phyloP scores from a whole-genome alignment of 2,329 filamentous ascomycete species.

The Xylaria sp. region DNA sequence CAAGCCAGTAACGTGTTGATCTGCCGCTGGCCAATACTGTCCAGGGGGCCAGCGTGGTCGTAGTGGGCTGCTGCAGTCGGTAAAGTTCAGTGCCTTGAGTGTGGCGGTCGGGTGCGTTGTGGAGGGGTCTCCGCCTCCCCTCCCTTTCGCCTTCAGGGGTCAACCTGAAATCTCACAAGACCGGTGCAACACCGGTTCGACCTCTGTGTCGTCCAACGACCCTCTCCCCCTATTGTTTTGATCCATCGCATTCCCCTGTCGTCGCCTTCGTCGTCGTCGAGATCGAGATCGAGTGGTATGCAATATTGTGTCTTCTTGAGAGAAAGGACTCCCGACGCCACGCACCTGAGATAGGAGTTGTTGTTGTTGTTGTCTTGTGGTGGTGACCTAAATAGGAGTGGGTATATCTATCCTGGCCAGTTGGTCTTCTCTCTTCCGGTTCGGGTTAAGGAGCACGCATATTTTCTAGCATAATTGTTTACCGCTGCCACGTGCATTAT shows the following conservation, averaged over 20 bases:
- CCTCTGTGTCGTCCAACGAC: slow-evolving; percentile 11
- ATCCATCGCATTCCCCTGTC: neutral
- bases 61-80: neutral
- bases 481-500: slow-evolving; percentile 15
- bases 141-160: slow-evolving; percentile 32
- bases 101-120: no score
- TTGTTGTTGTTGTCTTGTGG: neutral
- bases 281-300: slow-evolving; percentile 9
- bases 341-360: neutral
- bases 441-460: neutral
- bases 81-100: slow-evolving; percentile 11
- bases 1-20: slow-evolving; percentile 29
- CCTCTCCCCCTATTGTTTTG: slow-evolving; percentile 16
- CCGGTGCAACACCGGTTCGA: slow-evolving; percentile 20
- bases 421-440: neutral
- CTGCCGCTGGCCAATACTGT: neutral
- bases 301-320: neutral
- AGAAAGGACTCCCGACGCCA: neutral
- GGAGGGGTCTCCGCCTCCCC: no score
- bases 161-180: slow-evolving; percentile 30
- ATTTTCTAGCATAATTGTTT: neutral
- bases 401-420: slow-evolving; percentile 11
- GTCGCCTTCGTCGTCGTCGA: slow-evolving; percentile 2
- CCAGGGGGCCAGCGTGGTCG: neutral
- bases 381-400: slow-evolving; percentile 1